Conservation (phyloP, 306 rosid species). For the Glycine latifolia region DNA sequence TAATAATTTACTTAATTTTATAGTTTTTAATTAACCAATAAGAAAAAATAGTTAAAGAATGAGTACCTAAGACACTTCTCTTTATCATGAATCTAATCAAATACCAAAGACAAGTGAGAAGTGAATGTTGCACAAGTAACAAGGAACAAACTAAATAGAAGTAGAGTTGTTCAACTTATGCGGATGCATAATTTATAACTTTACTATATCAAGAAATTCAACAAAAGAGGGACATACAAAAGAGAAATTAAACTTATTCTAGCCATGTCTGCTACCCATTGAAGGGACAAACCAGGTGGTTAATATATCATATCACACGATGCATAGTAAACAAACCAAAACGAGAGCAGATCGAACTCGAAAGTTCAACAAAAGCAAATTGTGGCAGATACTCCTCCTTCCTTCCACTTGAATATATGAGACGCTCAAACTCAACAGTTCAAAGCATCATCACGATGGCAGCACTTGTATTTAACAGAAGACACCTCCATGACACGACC, state of each 20-base stretch:
- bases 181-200: neutral
- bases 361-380: neutral
- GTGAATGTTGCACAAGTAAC: neutral
- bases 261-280: constrained; percentile 2
- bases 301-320: neutral
- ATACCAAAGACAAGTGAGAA: neutral
- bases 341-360: neutral
- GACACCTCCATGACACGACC: constrained; percentile 55
- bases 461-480: constrained; percentile 53
- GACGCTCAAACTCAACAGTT: neutral
- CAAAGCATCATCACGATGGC: constrained; percentile 43
- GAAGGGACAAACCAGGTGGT: constrained; percentile 1
- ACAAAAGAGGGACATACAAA: neutral
- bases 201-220: constrained; percentile 15
- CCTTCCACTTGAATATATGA: neutral
- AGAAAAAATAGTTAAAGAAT: too few species aligned
- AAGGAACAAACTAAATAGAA: neutral
- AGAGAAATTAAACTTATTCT: constrained; percentile 12
- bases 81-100: too few species aligned
- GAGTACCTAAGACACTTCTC: too few species aligned
- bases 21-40: too few species aligned
- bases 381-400: neutral
- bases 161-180: neutral
- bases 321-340: constrained; percentile 26
- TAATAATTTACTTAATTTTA: too few species aligned